phyloP scores from a whole-genome alignment of 345 rosid species.

The Brassica cretica region DNA sequence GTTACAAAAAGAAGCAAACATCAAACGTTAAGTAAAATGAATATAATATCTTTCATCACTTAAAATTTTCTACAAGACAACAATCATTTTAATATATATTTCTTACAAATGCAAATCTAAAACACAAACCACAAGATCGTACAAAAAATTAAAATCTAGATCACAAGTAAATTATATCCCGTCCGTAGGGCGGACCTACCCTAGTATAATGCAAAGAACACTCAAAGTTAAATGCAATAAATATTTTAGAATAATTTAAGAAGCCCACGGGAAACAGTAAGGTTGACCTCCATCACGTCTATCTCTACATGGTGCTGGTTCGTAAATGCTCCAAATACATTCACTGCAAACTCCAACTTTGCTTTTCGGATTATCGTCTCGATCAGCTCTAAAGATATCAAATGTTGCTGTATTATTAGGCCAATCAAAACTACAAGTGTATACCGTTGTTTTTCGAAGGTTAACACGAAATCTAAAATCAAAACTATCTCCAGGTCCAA shows the following conservation, averaged over 20 bases:
- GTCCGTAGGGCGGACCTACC: too few relatives aligned
- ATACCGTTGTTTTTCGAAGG: background rate
- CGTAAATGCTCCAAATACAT: constrained; percentile 12
- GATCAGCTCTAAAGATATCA: constrained; percentile 19
- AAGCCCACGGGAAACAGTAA: constrained; percentile 1
- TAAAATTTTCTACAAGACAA: too few relatives aligned
- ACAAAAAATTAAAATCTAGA: too few relatives aligned
- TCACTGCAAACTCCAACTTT: constrained; percentile 16
- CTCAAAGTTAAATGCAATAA: background rate
- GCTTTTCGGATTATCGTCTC: constrained; percentile 10
- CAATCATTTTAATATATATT: too few relatives aligned
- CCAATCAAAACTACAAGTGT: constrained; percentile 22
- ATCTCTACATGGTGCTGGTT: background rate
- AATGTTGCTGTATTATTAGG: background rate
- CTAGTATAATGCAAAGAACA: too few relatives aligned
- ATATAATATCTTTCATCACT: too few relatives aligned
- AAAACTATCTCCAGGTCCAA: background rate
- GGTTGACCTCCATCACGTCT: constrained; percentile 23
- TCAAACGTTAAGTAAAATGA: too few relatives aligned
- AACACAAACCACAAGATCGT: too few relatives aligned
- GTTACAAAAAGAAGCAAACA: too few relatives aligned
- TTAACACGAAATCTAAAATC: constrained; percentile 26
- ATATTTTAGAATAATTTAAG: background rate
- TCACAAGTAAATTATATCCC: too few relatives aligned
- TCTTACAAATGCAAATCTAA: too few relatives aligned